Evolutionary conservation across 139 green algal genomes (phyloP), one percentile per base, ranked within the genome.

Genomic region (Coelastrella sp.): DNA sequence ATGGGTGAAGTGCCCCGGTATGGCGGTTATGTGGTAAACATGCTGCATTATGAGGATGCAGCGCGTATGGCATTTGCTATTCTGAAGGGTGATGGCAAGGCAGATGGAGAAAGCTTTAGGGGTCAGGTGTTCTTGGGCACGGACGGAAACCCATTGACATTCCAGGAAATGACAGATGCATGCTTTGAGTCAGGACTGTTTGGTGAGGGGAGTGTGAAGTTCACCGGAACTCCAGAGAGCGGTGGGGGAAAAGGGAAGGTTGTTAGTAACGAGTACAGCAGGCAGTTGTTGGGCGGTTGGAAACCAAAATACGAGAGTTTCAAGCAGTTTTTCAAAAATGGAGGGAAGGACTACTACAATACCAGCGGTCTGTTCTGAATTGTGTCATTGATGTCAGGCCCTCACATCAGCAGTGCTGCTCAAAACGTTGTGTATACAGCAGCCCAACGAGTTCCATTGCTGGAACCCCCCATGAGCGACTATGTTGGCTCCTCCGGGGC

Each of bases 31-130:
- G 93, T 76, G 10, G 94, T 99, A 49, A 99, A 99, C 92, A 95
- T 99, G n/a, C 96, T 99, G n/a, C 98, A 99, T 91, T 99, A 99
- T 91, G 96, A 99, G 92, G 98, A 99, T 76, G 98, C 98, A 0
- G 98, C 98, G 7, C 35, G 84, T 7, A 88, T 99, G 63, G 91
- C 92, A 6, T 83, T 94, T 0, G 87, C 81, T 17, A 89, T 96
- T 8, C 72, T 91, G 68, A 25, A 25, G 11, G 75, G 82, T 6
- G 68, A 90, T 17, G 90, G 80, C 8, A 72, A n/a, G 6, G 61
- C 24, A 19, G 70, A 63, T 19, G 83, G 73, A 1, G 20, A 70
- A 19, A 14, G 65, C 7, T 88, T 17, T 8, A 85, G 93, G 8
- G 92, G 93, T 7, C 58, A 92, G 11, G 90, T 93, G 4, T 98